Evolutionary conservation across 768 basidiomycete species (phyloP).

Genomic region (Mycena olivaceomarginata): DNA sequence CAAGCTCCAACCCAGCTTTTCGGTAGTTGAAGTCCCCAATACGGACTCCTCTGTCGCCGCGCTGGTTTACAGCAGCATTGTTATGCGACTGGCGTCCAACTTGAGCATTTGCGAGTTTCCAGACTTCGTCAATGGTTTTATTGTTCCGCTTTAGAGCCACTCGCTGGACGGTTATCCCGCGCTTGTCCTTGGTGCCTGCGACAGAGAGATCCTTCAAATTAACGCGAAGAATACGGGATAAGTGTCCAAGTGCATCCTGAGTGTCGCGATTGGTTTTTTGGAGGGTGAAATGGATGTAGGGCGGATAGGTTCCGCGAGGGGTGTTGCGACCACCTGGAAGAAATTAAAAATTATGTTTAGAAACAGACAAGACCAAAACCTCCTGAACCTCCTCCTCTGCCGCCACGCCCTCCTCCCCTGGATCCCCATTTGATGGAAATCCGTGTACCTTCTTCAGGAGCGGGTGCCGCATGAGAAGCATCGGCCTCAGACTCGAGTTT

Average conservation of each 20-base stretch:
- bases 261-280: conserved; percentile 99
- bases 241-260: conserved; percentile 91
- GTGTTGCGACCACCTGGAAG: conserved; percentile 64
- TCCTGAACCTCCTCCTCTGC: conserved; percentile 68
- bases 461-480: conserved; percentile 59
- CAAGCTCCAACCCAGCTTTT: conserved; percentile 89
- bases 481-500: conserved; percentile 92
- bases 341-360: conserved; percentile 10
- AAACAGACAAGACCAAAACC: conserved; percentile 40
- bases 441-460: conserved; percentile 80
- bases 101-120: conserved; percentile 87
- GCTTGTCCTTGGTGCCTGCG: conserved; percentile 98
- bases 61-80: conserved; percentile 73
- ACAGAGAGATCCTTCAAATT: conserved; percentile 89
- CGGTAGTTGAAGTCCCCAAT: conserved; percentile 93
- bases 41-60: conserved; percentile 93
- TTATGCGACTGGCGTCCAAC: conserved; percentile 72
- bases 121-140: conserved; percentile 89
- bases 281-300: conserved; percentile 96
- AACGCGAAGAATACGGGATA: conserved; percentile 87
- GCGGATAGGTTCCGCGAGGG: conserved; percentile 82
- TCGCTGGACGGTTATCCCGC: conserved; percentile 96
- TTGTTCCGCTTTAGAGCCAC: conserved; percentile 87
- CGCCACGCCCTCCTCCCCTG: conserved; percentile 66
- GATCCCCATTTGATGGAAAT: conserved; percentile 88